These are phyloP conservation scores for Sechiopsis laciniata DNA, from an alignment of 306 rosid species.

Conservation along the genomic window DNA sequence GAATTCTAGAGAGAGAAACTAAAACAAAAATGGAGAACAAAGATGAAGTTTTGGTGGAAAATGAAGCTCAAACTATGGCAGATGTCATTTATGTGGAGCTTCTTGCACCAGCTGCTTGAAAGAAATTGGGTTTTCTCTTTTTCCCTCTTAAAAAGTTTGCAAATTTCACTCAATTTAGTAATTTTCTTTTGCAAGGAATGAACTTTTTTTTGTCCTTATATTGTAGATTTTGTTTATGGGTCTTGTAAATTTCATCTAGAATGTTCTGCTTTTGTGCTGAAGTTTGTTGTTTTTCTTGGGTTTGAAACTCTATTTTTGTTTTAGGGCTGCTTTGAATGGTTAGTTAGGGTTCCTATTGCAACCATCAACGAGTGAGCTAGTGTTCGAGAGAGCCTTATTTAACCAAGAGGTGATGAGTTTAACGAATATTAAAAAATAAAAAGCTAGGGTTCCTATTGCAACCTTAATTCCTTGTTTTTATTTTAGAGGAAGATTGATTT, in stretches of 20 bases:
- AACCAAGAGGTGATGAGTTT: too few relatives aligned
- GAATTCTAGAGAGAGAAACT: slow-evolving; percentile 19
- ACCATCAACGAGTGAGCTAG: too few relatives aligned
- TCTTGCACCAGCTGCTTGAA: slow-evolving; percentile 86
- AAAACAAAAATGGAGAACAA: slow-evolving; percentile 7
- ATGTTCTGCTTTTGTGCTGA: background rate
- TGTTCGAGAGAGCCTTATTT: too few relatives aligned
- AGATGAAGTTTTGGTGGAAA: background rate
- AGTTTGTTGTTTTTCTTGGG: slow-evolving; percentile 3
- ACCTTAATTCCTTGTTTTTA: background rate
- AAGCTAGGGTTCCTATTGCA: background rate
- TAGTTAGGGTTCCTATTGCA: background rate
- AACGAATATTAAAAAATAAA: too few relatives aligned
- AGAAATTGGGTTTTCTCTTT: slow-evolving; percentile 56
- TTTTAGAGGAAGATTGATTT: background rate
- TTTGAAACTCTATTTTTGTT: slow-evolving; percentile 6
- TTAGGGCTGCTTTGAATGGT: background rate
- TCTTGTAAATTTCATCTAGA: slow-evolving; percentile 11
- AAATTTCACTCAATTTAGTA: slow-evolving; percentile 9
- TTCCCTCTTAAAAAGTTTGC: slow-evolving; percentile 17
- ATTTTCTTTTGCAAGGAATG: background rate
- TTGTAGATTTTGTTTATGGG: slow-evolving; percentile 15
- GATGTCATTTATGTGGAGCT: slow-evolving; percentile 71
- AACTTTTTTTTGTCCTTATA: background rate
- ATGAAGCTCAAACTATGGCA: slow-evolving; percentile 27